A percentile compares a stretch with the other conserved stretches of the same genome.
Evolutionary conservation across 2,329 filamentous ascomycete species (phyloP).

Genomic region (Orbilia blumenaviensis): DNA sequence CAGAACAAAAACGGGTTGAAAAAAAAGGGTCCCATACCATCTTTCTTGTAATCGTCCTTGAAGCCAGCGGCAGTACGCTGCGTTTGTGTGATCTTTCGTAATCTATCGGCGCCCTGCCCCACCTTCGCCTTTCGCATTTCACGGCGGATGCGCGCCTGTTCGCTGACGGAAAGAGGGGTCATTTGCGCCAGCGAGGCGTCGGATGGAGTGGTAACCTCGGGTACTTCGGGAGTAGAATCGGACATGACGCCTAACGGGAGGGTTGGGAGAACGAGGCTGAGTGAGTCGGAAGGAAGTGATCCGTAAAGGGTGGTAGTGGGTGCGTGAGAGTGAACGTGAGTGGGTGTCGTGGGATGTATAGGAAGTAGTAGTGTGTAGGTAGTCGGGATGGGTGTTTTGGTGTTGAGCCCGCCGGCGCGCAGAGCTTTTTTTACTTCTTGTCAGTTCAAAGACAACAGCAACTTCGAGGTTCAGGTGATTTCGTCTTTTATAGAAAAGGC

Average conservation of each 20-base stretch:
- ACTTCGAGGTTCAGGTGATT: slow-evolving; percentile 7
- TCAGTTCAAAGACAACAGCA: slow-evolving; percentile 14
- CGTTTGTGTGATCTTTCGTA: slow-evolving; percentile 74
- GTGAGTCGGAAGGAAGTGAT: slow-evolving; percentile 1
- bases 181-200: slow-evolving; percentile 52
- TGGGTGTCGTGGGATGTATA: not conserved
- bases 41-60: slow-evolving; percentile 41
- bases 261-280: not conserved
- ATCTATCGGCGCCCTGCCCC: slow-evolving; percentile 73
- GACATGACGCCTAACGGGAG: slow-evolving; percentile 25
- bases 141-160: slow-evolving; percentile 78
- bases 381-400: slow-evolving; percentile 13
- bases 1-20: slow-evolving; percentile 20
- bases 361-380: not conserved
- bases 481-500: not conserved
- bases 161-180: slow-evolving; percentile 61
- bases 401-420: not conserved
- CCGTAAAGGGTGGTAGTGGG: not conserved
- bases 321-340: not conserved
- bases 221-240: slow-evolving; percentile 38
- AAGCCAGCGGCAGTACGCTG: slow-evolving; percentile 55
- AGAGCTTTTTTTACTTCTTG: not conserved
- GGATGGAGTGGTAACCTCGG: slow-evolving; percentile 43
- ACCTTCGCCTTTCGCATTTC: slow-evolving; percentile 83
- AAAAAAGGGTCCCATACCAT: slow-evolving; percentile 35